Evolutionary conservation across 108 stramenopile species (phyloP), one percentile per base, ranked within the genome.

Genomic region (Tribonema minus): DNA sequence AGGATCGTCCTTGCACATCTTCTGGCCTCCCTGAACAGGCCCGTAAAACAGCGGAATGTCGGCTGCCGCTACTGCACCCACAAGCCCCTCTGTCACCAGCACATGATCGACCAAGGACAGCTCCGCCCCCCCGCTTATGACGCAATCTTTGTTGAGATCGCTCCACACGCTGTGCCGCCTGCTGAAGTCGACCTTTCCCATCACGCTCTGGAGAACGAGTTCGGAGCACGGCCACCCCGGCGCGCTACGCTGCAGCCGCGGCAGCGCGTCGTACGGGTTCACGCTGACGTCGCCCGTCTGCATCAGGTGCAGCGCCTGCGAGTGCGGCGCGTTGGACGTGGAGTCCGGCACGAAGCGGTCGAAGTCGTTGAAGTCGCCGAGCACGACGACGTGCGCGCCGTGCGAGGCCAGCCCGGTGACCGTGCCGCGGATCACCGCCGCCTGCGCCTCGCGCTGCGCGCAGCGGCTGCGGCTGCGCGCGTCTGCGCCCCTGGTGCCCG

Each of bases 281-380:
- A 9, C 20, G 46, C 46, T 54, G 46, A 20, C 46, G 46, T 9
- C 9, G 46, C 46, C 46, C 20, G 20, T 54, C 37, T 67, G 12
- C 35, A 67, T 7, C 9, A 34, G 26, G 7, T 67, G 29, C 31
- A 67, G 0, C 31, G 26, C 66, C 23, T 23, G 37, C 23, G 66
- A 67, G 20, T 12, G 15, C 20, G 66, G 66, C 66, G 5, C 7
- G 66, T 67, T 67, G 66, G 12, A 25, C 23, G 26, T 38, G 15
- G 31, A 9, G 66, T 67, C 66, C 12, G 66, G 66, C 31, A 67
- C 32, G 12, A 0, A 36, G 23, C 66, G 29, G 31, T 67, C 66
- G 26, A 33, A 67, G 66, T 67, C 66, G 0, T 67, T 67, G 26
- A 67, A 67, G 37, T 67, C 66, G 31, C 66, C 66, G n/a, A 67